Percentiles rank a stretch among this genome's conserved stretches.
phyloP scores from a whole-genome alignment of 495 filamentous ascomycete species.

The Barbatosphaeria neglecta region DNA sequence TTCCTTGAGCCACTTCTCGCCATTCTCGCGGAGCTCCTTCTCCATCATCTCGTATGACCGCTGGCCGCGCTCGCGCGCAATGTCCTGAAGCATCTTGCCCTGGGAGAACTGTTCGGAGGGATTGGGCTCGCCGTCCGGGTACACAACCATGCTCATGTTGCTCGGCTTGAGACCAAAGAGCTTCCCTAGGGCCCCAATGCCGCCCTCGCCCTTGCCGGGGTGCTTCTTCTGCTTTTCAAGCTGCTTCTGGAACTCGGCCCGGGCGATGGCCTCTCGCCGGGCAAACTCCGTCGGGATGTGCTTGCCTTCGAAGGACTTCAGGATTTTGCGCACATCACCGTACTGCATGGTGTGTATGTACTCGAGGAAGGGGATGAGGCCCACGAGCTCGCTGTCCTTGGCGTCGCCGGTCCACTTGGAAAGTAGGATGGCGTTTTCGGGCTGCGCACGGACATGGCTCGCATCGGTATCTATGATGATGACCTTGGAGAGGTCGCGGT shows the following conservation, averaged over 20 bases:
- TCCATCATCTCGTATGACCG: constrained; percentile 82
- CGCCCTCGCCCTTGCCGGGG: constrained; percentile 25
- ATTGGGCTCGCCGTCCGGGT: constrained; percentile 54
- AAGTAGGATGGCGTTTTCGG: constrained; percentile 86
- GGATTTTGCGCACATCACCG: constrained; percentile 67
- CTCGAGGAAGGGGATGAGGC: constrained; percentile 88
- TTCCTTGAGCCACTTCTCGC: constrained; percentile 87
- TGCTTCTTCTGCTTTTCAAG: constrained; percentile 58
- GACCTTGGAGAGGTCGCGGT: constrained; percentile 86
- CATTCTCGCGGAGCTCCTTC: constrained; percentile 79
- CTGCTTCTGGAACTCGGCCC: constrained; percentile 67
- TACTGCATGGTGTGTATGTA: constrained; percentile 90
- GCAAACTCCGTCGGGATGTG: constrained; percentile 83
- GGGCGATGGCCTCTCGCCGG: constrained; percentile 70
- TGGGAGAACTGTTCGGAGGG: constrained; percentile 63
- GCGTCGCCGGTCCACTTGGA: constrained; percentile 78
- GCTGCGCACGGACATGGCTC: constrained; percentile 70
- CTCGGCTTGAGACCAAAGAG: constrained; percentile 65
- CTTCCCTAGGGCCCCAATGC: constrained; percentile 51
- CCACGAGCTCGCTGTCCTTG: constrained; percentile 72
- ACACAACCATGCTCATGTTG: constrained; percentile 36
- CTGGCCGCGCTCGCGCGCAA: constrained; percentile 81
- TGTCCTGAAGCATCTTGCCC: constrained; percentile 91
- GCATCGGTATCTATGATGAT: constrained; percentile 83
- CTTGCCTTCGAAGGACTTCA: constrained; percentile 79